Percentiles rank a stretch among this genome's conserved stretches.
Conservation (phyloP, 2,329 filamentous ascomycete genomes). For the Botrytis paeoniae region DNA sequence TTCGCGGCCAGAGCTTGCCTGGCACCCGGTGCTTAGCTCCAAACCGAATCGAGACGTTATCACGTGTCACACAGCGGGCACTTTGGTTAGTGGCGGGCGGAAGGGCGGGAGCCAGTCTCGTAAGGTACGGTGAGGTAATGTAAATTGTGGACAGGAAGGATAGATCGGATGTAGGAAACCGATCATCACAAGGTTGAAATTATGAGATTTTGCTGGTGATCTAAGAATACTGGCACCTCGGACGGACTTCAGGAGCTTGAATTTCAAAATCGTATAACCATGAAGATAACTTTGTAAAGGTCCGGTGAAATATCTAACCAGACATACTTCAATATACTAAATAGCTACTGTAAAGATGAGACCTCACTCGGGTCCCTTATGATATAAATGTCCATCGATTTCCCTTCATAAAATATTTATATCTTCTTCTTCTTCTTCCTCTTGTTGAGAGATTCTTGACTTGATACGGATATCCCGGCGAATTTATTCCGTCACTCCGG, state of each 20-base stretch:
- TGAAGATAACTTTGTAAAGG: background rate
- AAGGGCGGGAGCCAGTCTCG: background rate
- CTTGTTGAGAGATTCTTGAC: background rate
- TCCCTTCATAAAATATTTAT: background rate
- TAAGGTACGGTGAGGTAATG: background rate
- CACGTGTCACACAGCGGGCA: constrained; percentile 5
- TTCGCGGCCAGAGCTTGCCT: constrained; percentile 21
- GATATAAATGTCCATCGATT: constrained; percentile 5
- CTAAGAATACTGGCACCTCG: background rate
- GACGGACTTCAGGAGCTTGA: constrained; percentile 3
- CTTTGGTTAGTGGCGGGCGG: background rate
- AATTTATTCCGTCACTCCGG: constrained; percentile 15
- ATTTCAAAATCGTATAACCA: background rate
- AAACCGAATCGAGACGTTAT: constrained; percentile 12
- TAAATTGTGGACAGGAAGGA: background rate
- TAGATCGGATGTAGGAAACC: constrained; percentile 1
- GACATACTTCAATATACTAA: background rate
- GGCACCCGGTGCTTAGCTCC: constrained; percentile 15
- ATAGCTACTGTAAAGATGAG: background rate
- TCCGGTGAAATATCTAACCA: background rate
- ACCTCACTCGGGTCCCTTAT: constrained; percentile 3
- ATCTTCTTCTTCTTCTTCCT: background rate
- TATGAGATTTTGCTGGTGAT: background rate
- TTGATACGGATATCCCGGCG: constrained; percentile 11
- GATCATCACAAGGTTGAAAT: background rate